A percentile compares a stretch with the other conserved stretches of the same genome.
Evolutionary conservation across 805 yeast genomes (phyloP).

Genomic region (Yarrowia osloensis): DNA sequence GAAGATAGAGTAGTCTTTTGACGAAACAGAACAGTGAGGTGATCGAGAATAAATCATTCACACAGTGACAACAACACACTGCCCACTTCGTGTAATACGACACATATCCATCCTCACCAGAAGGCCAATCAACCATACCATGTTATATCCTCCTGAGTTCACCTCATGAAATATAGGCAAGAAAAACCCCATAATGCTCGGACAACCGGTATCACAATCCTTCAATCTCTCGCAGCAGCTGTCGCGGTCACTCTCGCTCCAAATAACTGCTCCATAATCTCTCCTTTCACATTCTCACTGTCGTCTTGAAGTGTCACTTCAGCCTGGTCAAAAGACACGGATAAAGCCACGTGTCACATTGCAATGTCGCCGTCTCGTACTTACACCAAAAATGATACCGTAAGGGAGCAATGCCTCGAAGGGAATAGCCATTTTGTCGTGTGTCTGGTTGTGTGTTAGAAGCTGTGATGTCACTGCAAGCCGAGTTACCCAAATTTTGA

Average conservation of each 20-base stretch:
- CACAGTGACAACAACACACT: too few relatives aligned
- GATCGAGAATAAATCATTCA: too few relatives aligned
- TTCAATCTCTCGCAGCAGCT: not conserved
- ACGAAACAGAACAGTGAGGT: too few relatives aligned
- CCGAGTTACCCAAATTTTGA: slow-evolving; percentile 20
- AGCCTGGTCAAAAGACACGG: not conserved
- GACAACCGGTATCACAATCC: not conserved
- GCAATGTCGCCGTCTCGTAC: slow-evolving; percentile 37
- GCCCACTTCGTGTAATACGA: too few relatives aligned
- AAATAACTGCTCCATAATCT: too few relatives aligned
- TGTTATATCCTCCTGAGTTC: too few relatives aligned
- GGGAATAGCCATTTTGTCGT: slow-evolving; percentile 48
- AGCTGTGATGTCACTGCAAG: slow-evolving; percentile 28
- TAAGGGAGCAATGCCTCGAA: slow-evolving; percentile 68
- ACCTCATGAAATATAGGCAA: too few relatives aligned
- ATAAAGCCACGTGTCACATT: not conserved
- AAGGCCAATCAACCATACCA: too few relatives aligned
- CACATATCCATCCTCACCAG: too few relatives aligned
- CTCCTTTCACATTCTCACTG: not conserved
- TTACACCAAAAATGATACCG: slow-evolving; percentile 55
- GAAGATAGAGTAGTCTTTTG: not conserved
- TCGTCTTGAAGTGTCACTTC: not conserved
- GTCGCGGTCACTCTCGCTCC: not conserved
- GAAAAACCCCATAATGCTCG: too few relatives aligned
- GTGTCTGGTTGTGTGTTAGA: slow-evolving; percentile 13